Base-by-base conservation (phyloP, 305 asterid species). In the Solanum hybrid region DNA sequence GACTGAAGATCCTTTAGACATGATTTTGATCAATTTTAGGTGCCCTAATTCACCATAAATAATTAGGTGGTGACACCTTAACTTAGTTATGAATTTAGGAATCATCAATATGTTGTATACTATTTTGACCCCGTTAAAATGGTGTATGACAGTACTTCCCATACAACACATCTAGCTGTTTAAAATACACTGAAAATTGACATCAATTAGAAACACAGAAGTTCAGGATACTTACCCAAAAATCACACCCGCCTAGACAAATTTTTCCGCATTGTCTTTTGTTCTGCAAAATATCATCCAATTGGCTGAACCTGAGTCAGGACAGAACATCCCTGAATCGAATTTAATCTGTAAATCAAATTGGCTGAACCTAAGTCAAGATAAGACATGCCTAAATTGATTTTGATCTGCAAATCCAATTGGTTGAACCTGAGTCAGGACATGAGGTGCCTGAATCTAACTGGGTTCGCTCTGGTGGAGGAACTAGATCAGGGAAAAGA, bases 281-380 rank as follows among this genome's bases (percentile, higher is more conserved):
- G 97, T 88, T 91, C 87, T 38, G 98, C 78, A 97, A 94, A 91
- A 95, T 34, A 91, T 96, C 98, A 90, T 96, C 96, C 92, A 96
- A 26, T 72, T 24, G 8, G 33, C 8, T 24, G 17, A 26, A 26
- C 34, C 0, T 72, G 10, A 72, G 34, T 0, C 20, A 68, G 7
- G 29, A 68, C 14, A 6, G 1, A 51, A 51, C 65, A 68, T 68
- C 3, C 0, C 8, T 51, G 3, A 51, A 51, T 70, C 2, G 11
- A 61, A 61, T 61, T 61, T 61, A 4, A 3, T 61, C 0, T 13
- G 10, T 1, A 77, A 15, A 77, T 32, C 39, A n/a, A 15, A 32
- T 32, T 32, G 26, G 82, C 14, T 17, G 8, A 17, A 32, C 8
- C 14, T 32, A 24, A 4, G 39, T 77, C 3, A 15, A 22, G 11